Evolutionary conservation across 2,329 filamentous ascomycete species (phyloP).

Genomic region (Ascomycota sp.): DNA sequence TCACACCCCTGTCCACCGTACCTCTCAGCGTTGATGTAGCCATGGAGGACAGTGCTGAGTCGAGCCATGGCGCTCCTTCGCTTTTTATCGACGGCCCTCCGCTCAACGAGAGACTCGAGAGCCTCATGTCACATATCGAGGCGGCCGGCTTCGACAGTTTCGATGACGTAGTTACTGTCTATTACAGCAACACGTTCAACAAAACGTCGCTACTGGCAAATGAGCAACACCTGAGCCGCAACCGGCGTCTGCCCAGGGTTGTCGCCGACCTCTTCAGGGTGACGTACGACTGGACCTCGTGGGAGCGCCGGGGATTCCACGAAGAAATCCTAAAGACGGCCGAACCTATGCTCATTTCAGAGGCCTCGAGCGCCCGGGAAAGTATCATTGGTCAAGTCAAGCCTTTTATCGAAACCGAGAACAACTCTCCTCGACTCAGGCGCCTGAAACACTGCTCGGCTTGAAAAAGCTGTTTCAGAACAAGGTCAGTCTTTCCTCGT

Average conservation of each 20-base stretch:
- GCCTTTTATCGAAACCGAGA: conserved; percentile 4
- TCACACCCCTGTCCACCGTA: background rate
- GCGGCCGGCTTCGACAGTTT: conserved; percentile 8
- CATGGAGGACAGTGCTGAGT: background rate
- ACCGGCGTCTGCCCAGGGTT: conserved; percentile 7
- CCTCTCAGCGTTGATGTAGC: background rate
- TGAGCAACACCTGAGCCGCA: conserved; percentile 9
- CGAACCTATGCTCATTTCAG: conserved; percentile 5
- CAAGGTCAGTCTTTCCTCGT: conserved; percentile 4
- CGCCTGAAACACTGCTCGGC: conserved; percentile 3
- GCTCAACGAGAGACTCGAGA: conserved; percentile 6
- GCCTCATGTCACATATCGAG: conserved; percentile 6
- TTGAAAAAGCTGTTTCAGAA: conserved; percentile 7
- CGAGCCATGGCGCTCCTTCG: background rate
- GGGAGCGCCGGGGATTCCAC: conserved; percentile 8
- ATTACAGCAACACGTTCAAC: conserved; percentile 7
- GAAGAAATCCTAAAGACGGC: conserved; percentile 9
- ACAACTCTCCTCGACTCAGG: conserved; percentile 1
- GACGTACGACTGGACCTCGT: conserved; percentile 5
- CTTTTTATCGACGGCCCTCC: background rate
- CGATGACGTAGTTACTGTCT: conserved; percentile 8
- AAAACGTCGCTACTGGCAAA: conserved; percentile 6
- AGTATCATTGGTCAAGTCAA: conserved; percentile 3
- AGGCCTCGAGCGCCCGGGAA: conserved; percentile 1
- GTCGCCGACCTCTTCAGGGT: conserved; percentile 6